A percentile compares a stretch with the other conserved stretches of the same genome.
Evolutionary conservation across 257 asterid species (phyloP).

Genomic region (Oldenlandia corymbosa): DNA sequence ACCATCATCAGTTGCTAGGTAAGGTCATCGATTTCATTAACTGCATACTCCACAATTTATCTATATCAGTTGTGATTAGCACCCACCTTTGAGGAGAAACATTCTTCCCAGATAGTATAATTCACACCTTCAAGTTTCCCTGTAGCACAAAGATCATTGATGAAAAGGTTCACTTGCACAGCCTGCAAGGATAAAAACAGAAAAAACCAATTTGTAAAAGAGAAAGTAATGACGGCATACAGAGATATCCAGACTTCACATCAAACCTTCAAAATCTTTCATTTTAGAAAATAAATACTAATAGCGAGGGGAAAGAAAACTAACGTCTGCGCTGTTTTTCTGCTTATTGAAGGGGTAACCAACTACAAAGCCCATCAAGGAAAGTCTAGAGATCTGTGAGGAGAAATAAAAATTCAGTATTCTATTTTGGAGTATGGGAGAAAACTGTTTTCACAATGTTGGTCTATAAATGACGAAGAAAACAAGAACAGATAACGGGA

Average conservation of each 20-base stretch:
- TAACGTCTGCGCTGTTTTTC: constrained; percentile 33
- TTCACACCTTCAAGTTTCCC: constrained; percentile 65
- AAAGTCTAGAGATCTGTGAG: constrained; percentile 50
- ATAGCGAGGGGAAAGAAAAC: constrained; percentile 6
- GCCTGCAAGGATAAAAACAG: constrained; percentile 40
- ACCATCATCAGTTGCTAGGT: neutral
- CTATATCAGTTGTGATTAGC: neutral
- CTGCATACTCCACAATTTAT: neutral
- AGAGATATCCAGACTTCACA: too few relatives aligned
- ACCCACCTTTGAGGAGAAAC: constrained; percentile 76
- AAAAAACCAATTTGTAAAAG: neutral
- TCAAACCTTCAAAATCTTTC: too few relatives aligned
- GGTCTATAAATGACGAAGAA: neutral
- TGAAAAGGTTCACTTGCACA: constrained; percentile 53
- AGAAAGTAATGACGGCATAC: too few relatives aligned
- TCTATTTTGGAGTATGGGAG: too few relatives aligned
- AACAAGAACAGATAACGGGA: neutral
- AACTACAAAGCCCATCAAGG: constrained; percentile 49
- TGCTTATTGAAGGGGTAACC: constrained; percentile 62
- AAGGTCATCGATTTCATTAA: neutral
- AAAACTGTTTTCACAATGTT: neutral
- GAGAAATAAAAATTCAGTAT: constrained; percentile 29
- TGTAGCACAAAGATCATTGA: constrained; percentile 58
- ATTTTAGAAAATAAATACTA: neutral
- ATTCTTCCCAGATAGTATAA: constrained; percentile 79